Evolutionary conservation across 768 basidiomycete species (phyloP), one percentile per base, ranked within the genome.

Genomic region (Hygrophorus russula): DNA sequence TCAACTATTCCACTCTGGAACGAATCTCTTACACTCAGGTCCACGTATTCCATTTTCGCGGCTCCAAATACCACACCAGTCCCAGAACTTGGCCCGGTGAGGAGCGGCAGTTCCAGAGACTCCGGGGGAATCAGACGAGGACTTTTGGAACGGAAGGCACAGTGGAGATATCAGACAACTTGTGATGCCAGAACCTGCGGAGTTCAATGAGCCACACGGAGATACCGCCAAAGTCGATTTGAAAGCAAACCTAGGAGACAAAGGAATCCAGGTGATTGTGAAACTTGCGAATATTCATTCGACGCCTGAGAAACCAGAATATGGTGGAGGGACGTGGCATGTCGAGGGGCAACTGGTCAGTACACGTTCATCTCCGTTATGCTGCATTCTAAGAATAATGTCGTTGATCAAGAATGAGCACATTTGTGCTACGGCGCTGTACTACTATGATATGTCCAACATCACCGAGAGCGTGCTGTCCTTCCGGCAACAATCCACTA

Each of bases 241-340:
- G 24, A 27, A 14, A 13, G 36, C 43, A 19, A 41, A 49, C 19
- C 51, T 47, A 39, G 39, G 41, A 19, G 18, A 39, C 7, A 29
- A 11, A 17, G 53, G 51, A 4, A 27, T 58, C 5, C 60, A 65
- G 42, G 51, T 60, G 12, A 64, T 63, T 32, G 58, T 57, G 18
- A 63, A 63, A 45, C 47, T 63, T 4, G 56, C 57, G 7, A 57
- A 56, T 37, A 60, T 63, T 36, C 51, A 57, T 41, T 42, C 65
- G 38, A 63, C 60, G 0, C 64, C 66, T 11, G 61, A 65, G 19
- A 58, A 60, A 38, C 65, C 66, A 0, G 48, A 52, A 2, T 66
- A 66, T 49, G 46, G 42, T 0, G 64, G 65, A n/a, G 64, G 65
- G n/a, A 54, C 49, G 5, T 67, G 66, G 65, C 66, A 66, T 46